Base-by-base conservation (phyloP, 441 rosid genomes). In the Brassica hybrid region DNA sequence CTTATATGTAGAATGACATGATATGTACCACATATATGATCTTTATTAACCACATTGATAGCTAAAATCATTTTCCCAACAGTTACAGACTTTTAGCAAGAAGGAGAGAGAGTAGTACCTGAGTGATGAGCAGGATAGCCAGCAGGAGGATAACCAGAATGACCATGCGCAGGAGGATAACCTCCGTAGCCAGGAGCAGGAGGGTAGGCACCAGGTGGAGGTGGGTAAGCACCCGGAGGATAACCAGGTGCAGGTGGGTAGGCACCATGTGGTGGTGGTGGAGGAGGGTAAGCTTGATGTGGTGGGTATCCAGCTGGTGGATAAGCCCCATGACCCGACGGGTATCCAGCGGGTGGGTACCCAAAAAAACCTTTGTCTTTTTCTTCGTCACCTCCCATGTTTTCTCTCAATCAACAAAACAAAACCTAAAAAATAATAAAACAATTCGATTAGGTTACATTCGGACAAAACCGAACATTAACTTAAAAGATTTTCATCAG, bases 301-400 rank as follows among this genome's bases (percentile, higher is more conserved):
- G 70, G 83, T 1, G 84, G 76, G 32, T 77, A 74, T 54, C 79
- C 81, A 69, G 58, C 72, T 0, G 81, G 81, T 21, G 83, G 83
- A 65, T 69, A 86, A 5, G 73, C 78, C 7, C 76, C 84, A 19
- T 41, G 79, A 41, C 80, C 23, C 64, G 81, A 27, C 1, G 84
- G 77, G 69, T 78, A 78, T 41, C 79, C 84, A 8, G 77, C 85
- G 0, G 72, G 80, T 3, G 84, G 86, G 13, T 83, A 84, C 18
- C 83, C 81, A 67, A 67, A 56, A 36, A 86, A 82, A 11, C 90
- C 90, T 82, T 82, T 87, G 63, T 74, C 82, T 23, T 84, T 86
- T 54, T 74, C 82, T 19, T 84, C 65, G 17, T 88, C 92, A 57
- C 85, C 90, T 69, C 88, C 92, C 92, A 88, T 87, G 72, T 73